Percentiles rank a stretch among this genome's conserved stretches.
These are phyloP conservation scores for Phytophthora cactorum DNA, from an alignment of 352 stramenopile genomes.

Conservation along the genomic window DNA sequence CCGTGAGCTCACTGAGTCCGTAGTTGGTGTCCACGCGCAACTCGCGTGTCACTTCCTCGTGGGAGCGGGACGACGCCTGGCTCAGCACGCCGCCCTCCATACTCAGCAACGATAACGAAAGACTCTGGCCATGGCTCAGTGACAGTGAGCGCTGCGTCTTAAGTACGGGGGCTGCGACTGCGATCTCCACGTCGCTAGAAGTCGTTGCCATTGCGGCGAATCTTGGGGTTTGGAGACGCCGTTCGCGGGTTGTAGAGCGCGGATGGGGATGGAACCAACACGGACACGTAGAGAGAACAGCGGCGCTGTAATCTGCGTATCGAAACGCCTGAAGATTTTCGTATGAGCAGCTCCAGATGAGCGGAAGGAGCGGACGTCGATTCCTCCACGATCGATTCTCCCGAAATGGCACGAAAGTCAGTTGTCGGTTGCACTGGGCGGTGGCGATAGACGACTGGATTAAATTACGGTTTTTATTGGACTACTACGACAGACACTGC, in stretches of 20 bases:
- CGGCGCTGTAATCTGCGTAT: not conserved
- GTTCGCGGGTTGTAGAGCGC: constrained; percentile 1
- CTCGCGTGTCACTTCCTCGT: constrained; percentile 70
- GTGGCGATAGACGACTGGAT: constrained; percentile 2
- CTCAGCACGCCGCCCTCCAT: constrained; percentile 29
- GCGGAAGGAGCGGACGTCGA: not conserved
- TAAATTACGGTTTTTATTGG: not conserved
- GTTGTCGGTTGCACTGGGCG: constrained; percentile 12
- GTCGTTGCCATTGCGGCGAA: constrained; percentile 9
- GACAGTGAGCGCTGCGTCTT: constrained; percentile 25
- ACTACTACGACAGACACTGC: constrained; percentile 2
- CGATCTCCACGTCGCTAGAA: constrained; percentile 26
- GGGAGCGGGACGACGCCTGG: constrained; percentile 49
- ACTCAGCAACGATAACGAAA: constrained; percentile 25
- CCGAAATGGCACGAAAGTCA: constrained; percentile 25
- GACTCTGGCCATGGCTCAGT: constrained; percentile 11
- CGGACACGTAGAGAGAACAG: not conserved
- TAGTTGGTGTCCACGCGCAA: constrained; percentile 72
- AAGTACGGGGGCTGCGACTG: not conserved
- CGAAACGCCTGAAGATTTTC: constrained; percentile 5
- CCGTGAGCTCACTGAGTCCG: constrained; percentile 57
- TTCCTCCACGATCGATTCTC: constrained; percentile 18
- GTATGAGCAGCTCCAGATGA: constrained; percentile 4
- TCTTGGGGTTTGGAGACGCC: constrained; percentile 8
- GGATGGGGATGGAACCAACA: not conserved